phyloP scores from a whole-genome alignment of 2,329 filamentous ascomycete species.

The Penicillium vulpinum region DNA sequence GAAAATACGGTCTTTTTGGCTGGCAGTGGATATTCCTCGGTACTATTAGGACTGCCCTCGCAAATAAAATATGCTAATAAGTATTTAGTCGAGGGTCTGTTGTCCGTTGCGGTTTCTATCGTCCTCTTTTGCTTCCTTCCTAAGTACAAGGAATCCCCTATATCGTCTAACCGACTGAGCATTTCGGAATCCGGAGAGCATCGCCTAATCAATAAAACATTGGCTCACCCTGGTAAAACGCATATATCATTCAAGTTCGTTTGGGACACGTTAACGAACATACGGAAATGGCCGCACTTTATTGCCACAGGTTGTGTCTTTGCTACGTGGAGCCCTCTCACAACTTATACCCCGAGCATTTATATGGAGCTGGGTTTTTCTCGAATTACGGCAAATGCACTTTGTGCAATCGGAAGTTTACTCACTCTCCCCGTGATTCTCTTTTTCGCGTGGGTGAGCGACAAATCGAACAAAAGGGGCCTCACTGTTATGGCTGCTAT shows the following conservation, averaged over 20 bases:
- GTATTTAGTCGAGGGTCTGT: conserved; percentile 47
- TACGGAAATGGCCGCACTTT: conserved; percentile 52
- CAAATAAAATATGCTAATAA: not conserved
- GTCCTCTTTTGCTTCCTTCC: conserved; percentile 43
- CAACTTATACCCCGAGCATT: conserved; percentile 51
- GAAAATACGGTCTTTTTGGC: conserved; percentile 43
- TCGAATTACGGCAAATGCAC: conserved; percentile 49
- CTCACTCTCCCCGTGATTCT: conserved; percentile 52
- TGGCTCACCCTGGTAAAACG: conserved; percentile 32
- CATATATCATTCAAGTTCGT: conserved; percentile 43
- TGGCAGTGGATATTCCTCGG: conserved; percentile 56
- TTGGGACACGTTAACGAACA: conserved; percentile 48
- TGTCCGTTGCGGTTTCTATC: conserved; percentile 44
- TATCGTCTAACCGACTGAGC: too few species aligned
- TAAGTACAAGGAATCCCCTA: not conserved
- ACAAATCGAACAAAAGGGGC: conserved; percentile 49
- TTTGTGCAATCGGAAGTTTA: conserved; percentile 45
- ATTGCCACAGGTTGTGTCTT: conserved; percentile 54
- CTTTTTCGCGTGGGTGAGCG: conserved; percentile 52
- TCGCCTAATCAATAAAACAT: conserved; percentile 35
- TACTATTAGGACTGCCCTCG: conserved; percentile 19
- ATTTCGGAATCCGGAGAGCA: not conserved
- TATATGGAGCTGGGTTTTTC: conserved; percentile 48
- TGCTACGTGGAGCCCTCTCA: conserved; percentile 55
- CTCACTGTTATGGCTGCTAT: conserved; percentile 49